Evolutionary conservation across 371 early-diverging fungal species (phyloP), one percentile per base, ranked within the genome.

Genomic region (Parasitella parasitica): DNA sequence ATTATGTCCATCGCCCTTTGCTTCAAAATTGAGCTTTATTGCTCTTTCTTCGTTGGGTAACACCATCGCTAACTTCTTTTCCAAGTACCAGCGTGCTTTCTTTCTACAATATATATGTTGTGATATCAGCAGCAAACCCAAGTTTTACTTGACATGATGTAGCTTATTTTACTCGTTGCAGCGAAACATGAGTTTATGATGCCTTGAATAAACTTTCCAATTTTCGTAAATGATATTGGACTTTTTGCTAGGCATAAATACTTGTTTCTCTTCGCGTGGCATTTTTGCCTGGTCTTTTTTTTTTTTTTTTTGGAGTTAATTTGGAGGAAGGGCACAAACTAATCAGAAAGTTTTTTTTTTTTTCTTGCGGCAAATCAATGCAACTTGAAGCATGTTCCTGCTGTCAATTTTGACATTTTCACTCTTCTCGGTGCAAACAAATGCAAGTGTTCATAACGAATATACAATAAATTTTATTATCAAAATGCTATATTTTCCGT

Each of bases 1-100:
- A 18, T 43, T 57, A 30, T 85, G 85, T 4, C 86, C 86, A 22
- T 69, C 54, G n/a, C 86, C 86, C 46, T 80, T 81, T 46, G 83
- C 76, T 43, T 72, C 78, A 62, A 86, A 86, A 0, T 55, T 80
- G 43, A 86, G 58, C 59, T 76, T 72, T 32, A 86, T 85, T 2
- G 85, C 70, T 24, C 52, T 30, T 16, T 50, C 18, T 36, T 77
- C 75, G 15, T 60, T 64, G 8, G 63, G 46, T 9, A 80, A 20
- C 1, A 58, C 24, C 2, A 18, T 50, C 3, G 86, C 86, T 18
- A 86, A 57, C 2, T 72, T 39, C 4, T 81, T 75, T 4, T 54
- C 54, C 37, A 86, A 51, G 53, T 86, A 86, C 86, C 86, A 86
- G 18, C 82, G 58, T 38, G 73, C 77, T 41, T 80, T 80, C 50